Evolutionary conservation across 2,329 filamentous ascomycete species (phyloP).

Genomic region (Fusarium protoensiforme): DNA sequence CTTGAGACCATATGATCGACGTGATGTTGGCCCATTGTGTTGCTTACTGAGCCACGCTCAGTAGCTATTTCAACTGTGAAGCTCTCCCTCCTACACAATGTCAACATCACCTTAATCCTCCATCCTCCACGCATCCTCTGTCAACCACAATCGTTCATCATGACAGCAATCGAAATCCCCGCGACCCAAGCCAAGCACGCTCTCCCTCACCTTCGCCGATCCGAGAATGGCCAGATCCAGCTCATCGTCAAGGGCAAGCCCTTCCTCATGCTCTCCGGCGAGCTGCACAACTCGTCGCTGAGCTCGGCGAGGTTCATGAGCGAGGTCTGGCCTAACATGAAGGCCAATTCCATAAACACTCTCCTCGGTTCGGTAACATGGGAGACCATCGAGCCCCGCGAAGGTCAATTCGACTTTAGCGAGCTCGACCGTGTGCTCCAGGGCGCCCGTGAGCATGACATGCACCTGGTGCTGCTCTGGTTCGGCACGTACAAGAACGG

Average conservation of each 20-base stretch:
- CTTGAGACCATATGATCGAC: neutral
- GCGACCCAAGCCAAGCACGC: neutral
- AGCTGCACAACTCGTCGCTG: slow-evolving; percentile 52
- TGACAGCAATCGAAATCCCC: slow-evolving; percentile 20
- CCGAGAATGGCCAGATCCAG: slow-evolving; percentile 44
- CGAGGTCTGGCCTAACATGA: slow-evolving; percentile 47
- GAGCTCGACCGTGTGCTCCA: slow-evolving; percentile 49
- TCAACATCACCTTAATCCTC: neutral
- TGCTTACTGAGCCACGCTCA: neutral
- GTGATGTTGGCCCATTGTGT: neutral
- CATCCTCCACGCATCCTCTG: neutral
- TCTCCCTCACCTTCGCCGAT: slow-evolving; percentile 31
- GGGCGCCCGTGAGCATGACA: slow-evolving; percentile 45
- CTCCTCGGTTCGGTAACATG: slow-evolving; percentile 51
- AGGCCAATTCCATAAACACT: slow-evolving; percentile 49
- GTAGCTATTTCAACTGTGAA: slow-evolving; percentile 20
- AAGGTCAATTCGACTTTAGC: slow-evolving; percentile 49
- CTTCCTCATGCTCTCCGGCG: slow-evolving; percentile 49
- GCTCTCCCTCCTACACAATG: neutral
- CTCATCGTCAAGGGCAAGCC: slow-evolving; percentile 52
- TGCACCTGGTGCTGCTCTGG: slow-evolving; percentile 52
- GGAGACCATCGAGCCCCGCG: slow-evolving; percentile 51
- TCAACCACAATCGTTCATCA: slow-evolving; percentile 1
- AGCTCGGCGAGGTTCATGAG: slow-evolving; percentile 49
- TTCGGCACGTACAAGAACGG: slow-evolving; percentile 54